These are phyloP conservation scores for Talaromyces pinophilus DNA, from an alignment of 2,329 filamentous ascomycete species.

Conservation along the genomic window DNA sequence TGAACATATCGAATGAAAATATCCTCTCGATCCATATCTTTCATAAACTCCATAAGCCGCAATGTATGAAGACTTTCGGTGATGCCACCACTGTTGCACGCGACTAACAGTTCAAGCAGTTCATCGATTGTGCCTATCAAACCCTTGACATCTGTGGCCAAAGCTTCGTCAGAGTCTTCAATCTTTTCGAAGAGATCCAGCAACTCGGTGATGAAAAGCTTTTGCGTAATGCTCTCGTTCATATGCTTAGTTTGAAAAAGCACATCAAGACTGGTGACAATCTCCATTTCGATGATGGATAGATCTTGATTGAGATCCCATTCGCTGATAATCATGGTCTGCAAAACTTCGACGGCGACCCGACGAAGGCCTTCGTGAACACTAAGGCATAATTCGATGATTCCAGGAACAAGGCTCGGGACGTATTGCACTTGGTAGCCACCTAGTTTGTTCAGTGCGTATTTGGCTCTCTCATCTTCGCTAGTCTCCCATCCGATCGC, in stretches of 20 bases:
- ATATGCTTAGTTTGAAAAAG: constrained; percentile 87
- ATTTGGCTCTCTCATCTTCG: constrained; percentile 73
- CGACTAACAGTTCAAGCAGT: constrained; percentile 84
- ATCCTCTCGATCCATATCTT: constrained; percentile 95
- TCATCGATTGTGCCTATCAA: constrained; percentile 85
- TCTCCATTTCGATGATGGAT: constrained; percentile 87
- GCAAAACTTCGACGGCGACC: constrained; percentile 88
- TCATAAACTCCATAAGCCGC: constrained; percentile 91
- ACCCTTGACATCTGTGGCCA: constrained; percentile 74
- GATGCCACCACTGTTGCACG: constrained; percentile 73
- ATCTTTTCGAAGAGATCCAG: constrained; percentile 76
- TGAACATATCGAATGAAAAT: constrained; percentile 97
- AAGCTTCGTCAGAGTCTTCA: constrained; percentile 66
- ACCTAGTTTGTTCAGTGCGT: constrained; percentile 80
- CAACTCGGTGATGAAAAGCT: constrained; percentile 86
- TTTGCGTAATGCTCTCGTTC: constrained; percentile 86
- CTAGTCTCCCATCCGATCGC: constrained; percentile 95
- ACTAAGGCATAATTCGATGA: constrained; percentile 90
- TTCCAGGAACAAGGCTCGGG: constrained; percentile 83
- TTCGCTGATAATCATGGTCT: constrained; percentile 98
- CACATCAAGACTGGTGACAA: constrained; percentile 88
- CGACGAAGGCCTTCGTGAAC: constrained; percentile 87
- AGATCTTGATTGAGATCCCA: constrained; percentile 95
- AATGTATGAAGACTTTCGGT: constrained; percentile 87
- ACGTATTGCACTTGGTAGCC: constrained; percentile 99